These are phyloP conservation scores for Xylaria sp. DNA, from an alignment of 495 filamentous ascomycete genomes.

Conservation along the genomic window DNA sequence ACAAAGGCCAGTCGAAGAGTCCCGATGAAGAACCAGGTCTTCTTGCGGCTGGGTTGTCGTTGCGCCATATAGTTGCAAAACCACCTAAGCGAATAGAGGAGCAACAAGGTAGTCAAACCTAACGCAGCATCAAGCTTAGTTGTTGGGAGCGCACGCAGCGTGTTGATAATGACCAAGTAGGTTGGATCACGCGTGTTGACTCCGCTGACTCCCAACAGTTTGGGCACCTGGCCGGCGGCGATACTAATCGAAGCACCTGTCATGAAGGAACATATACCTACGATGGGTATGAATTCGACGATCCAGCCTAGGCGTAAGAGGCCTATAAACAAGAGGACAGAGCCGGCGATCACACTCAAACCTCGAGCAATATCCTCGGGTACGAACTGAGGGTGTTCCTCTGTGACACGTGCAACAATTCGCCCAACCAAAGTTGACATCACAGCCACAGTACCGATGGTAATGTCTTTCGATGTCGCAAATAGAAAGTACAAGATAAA, in stretches of 20 bases:
- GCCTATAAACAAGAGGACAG: constrained; percentile 56
- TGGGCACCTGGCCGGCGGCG: constrained; percentile 56
- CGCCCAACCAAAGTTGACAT: constrained; percentile 89
- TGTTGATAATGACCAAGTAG: constrained; percentile 61
- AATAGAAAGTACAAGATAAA: constrained; percentile 73
- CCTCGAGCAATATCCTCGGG: constrained; percentile 51
- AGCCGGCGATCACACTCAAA: constrained; percentile 55
- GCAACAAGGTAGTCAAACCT: constrained; percentile 57
- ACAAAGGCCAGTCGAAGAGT: constrained; percentile 54
- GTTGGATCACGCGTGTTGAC: constrained; percentile 58
- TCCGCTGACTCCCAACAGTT: constrained; percentile 54
- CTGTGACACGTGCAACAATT: constrained; percentile 65
- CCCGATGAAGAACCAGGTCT: constrained; percentile 53
- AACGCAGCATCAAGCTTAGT: constrained; percentile 60
- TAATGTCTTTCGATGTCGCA: constrained; percentile 73
- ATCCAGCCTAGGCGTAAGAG: constrained; percentile 57
- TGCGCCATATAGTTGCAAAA: constrained; percentile 51
- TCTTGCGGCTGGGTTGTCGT: constrained; percentile 45
- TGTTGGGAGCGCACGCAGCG: constrained; percentile 53
- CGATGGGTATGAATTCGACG: constrained; percentile 60
- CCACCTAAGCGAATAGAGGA: constrained; percentile 57
- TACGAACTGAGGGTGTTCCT: constrained; percentile 47
- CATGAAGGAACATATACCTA: constrained; percentile 61
- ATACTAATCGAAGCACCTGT: constrained; percentile 62
- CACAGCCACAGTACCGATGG: constrained; percentile 84